phyloP scores from a whole-genome alignment of 2,329 filamentous ascomycete species.

The Pestalotiopsis sp. region DNA sequence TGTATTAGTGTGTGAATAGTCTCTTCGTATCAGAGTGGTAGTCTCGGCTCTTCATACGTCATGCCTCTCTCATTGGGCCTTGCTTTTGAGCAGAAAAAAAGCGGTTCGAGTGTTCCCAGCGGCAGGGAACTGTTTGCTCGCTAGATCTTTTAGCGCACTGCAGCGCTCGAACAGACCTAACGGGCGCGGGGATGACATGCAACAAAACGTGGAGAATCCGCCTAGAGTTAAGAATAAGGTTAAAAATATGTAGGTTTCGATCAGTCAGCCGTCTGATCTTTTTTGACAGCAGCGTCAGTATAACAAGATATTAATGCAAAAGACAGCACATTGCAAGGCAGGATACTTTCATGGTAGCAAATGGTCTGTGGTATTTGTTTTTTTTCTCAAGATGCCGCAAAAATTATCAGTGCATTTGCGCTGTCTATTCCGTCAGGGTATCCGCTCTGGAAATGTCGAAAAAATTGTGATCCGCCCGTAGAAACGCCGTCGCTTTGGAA shows the following conservation, averaged over 20 bases:
- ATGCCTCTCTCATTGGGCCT: too few species aligned
- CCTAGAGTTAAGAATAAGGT: neutral
- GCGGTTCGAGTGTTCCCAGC: too few species aligned
- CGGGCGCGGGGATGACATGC: neutral
- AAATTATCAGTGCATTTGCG: neutral
- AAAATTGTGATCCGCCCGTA: neutral
- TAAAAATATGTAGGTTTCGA: neutral
- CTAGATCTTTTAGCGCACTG: too few species aligned
- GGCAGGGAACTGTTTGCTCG: too few species aligned
- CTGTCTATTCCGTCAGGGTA: constrained; percentile 8
- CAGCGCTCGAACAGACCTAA: neutral
- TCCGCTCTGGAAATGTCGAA: constrained; percentile 3
- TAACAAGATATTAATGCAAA: neutral
- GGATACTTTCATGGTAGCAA: too few species aligned
- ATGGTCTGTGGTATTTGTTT: neutral
- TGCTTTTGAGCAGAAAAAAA: too few species aligned
- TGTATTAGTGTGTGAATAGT: too few species aligned
- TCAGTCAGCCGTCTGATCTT: neutral
- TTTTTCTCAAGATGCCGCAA: neutral
- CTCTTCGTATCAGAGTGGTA: too few species aligned
- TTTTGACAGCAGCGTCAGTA: neutral
- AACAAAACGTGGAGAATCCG: neutral
- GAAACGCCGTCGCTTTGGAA: constrained; percentile 5
- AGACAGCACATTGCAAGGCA: neutral
- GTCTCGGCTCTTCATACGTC: too few species aligned